phyloP scores from a whole-genome alignment of 352 stramenopile species.

The Thraustotheca clavata region DNA sequence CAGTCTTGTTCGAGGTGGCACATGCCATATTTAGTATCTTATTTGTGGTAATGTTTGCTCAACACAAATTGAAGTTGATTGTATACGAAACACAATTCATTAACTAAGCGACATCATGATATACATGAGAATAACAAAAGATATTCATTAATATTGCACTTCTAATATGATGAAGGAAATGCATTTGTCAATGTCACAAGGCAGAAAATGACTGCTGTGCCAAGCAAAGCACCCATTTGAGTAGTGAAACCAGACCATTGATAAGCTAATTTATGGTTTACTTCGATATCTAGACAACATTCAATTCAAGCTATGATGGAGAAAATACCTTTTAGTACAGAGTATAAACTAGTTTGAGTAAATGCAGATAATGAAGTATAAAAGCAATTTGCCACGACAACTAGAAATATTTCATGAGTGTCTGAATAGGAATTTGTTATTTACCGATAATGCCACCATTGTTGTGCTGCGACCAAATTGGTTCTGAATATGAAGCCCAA shows the following conservation, averaged over 20 bases:
- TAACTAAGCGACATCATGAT: neutral
- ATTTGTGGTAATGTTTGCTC: slow-evolving; percentile 1
- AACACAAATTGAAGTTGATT: neutral
- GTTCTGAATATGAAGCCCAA: neutral
- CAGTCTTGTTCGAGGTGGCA: neutral
- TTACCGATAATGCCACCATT: neutral
- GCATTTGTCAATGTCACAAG: slow-evolving; percentile 28
- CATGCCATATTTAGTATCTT: neutral
- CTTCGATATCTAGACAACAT: neutral
- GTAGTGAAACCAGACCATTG: slow-evolving; percentile 66
- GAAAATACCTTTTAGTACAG: neutral
- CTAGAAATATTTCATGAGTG: neutral
- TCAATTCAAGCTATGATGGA: neutral
- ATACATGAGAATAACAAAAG: too few relatives aligned
- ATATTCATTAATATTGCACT: neutral
- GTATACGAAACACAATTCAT: slow-evolving; percentile 1
- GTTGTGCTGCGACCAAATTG: neutral
- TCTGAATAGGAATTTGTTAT: neutral
- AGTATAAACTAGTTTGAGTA: slow-evolving; percentile 3
- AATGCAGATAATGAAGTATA: slow-evolving; percentile 3
- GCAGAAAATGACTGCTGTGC: slow-evolving; percentile 51
- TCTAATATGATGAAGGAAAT: neutral
- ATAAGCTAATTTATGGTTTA: slow-evolving; percentile 40
- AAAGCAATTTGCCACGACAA: neutral
- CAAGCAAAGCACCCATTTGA: slow-evolving; percentile 51